Evolutionary conservation across 1,284 basidiomycete species (phyloP), one percentile per base, ranked within the genome.

Genomic region (Cutaneotrichosporon cyanovorans): DNA sequence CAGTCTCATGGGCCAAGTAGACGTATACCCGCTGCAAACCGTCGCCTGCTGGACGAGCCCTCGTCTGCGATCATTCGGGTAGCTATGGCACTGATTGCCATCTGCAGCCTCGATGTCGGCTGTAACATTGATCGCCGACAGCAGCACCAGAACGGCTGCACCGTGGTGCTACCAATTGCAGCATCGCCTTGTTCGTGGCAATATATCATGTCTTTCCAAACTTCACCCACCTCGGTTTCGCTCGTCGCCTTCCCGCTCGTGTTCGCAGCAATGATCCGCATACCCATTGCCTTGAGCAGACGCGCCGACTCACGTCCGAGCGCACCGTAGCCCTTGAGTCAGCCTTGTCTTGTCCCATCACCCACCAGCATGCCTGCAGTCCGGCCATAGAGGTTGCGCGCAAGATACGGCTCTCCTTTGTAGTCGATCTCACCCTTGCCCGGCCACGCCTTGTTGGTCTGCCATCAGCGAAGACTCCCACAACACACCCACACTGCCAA

Each of bases 211-310:
- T n/a, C 3, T 1, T 28, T 39, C 3, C 2, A n/a, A 28, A 10
- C 11, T 39, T 15, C 14, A 3, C 65, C 44, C 42, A 69, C 64
- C n/a, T 68, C 69, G n/a, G 57, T 48, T 28, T 69, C 64, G 15
- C 46, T 38, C 1, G 55, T 51, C 0, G 59, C 50, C 50, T 58
- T 58, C n/a, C 68, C 66, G 14, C 49, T 52, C 15, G 67, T 63
- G 46, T 70, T 72, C n/a, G 67, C 68, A 5, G 65, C 69, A 22
- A 72, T 62, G 42, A 70, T 56, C 5, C 55, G 48, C 55, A 65
- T 62, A 2, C 63, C 63, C 40, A 65, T 60, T 1, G 60, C 59
- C 46, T 66, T 56, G 20, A 70, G 55, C 20, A 70, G 45, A 18
- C 67, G 51, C 1, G 69, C 69, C 2, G 65, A 62, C 51, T 69